Percentiles rank a stretch among this genome's conserved stretches.
Evolutionary conservation across 2,329 filamentous ascomycete genomes (phyloP).

Genomic region (Aspergillus quadricinctus): DNA sequence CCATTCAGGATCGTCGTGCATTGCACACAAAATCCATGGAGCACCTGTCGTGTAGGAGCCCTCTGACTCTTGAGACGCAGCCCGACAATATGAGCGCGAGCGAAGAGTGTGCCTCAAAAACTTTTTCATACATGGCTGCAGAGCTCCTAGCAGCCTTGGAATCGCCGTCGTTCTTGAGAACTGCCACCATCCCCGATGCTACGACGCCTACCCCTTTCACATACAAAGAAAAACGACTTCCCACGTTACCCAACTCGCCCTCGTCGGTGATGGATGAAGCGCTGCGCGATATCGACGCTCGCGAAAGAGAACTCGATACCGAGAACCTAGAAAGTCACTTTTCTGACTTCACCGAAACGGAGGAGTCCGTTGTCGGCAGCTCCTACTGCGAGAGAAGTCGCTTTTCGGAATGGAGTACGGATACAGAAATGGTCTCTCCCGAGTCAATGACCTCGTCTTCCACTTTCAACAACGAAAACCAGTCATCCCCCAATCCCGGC

Average conservation of each 20-base stretch:
- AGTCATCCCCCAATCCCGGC: slow-evolving; percentile 18
- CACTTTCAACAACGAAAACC: slow-evolving; percentile 25
- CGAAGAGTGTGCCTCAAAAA: slow-evolving; percentile 13
- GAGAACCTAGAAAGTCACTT: slow-evolving; percentile 39
- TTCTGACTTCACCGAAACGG: slow-evolving; percentile 36
- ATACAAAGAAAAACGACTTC: slow-evolving; percentile 38
- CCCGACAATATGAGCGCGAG: slow-evolving; percentile 1
- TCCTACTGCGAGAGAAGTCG: slow-evolving; percentile 32
- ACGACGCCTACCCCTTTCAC: slow-evolving; percentile 25
- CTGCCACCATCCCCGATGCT: slow-evolving; percentile 16
- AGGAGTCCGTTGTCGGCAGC: slow-evolving; percentile 24
- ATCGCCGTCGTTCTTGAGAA: slow-evolving; percentile 21
- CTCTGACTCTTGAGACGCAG: slow-evolving; percentile 26
- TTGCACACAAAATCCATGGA: slow-evolving; percentile 27
- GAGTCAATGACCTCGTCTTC: slow-evolving; percentile 35
- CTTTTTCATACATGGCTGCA: slow-evolving; percentile 2
- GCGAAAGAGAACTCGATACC: slow-evolving; percentile 28
- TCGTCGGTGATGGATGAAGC: slow-evolving; percentile 43
- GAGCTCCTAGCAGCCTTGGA: slow-evolving; percentile 12
- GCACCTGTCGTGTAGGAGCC: slow-evolving; percentile 21
- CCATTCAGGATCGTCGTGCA: slow-evolving; percentile 37
- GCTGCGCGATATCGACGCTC: slow-evolving; percentile 31
- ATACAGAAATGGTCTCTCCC: slow-evolving; percentile 32
- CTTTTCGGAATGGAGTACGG: slow-evolving; percentile 40
- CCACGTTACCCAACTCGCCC: slow-evolving; percentile 44